Percentiles rank a stretch among this genome's conserved stretches.
phyloP scores from a whole-genome alignment of 2,329 filamentous ascomycete species.

The Venturia aucupariae region DNA sequence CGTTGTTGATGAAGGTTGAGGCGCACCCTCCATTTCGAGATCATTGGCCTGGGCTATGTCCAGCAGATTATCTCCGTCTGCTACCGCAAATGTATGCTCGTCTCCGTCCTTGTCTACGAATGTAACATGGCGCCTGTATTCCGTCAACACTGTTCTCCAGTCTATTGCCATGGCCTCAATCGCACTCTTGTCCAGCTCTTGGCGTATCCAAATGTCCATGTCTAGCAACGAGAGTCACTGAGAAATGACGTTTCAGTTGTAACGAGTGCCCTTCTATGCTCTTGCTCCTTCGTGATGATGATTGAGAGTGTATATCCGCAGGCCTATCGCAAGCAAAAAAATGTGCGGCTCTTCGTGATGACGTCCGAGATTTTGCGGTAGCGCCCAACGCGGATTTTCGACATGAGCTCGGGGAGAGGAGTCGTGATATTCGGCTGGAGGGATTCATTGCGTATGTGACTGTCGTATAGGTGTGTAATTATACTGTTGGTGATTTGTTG shows the following conservation, averaged over 20 bases:
- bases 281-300: conserved; percentile 8
- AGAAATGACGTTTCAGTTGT: conserved; percentile 46
- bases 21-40: conserved; percentile 83
- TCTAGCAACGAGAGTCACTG: conserved; percentile 46
- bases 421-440: background rate
- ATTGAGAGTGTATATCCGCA: conserved; percentile 4
- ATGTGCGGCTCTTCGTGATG: conserved; percentile 8
- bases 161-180: background rate
- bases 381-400: background rate
- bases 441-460: background rate
- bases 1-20: background rate
- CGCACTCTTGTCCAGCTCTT: conserved; percentile 85
- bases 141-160: background rate
- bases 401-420: background rate
- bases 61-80: conserved; percentile 82
- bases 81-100: conserved; percentile 67
- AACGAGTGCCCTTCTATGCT: background rate
- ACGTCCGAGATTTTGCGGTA: background rate
- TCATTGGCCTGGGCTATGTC: conserved; percentile 94
- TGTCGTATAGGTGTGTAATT: background rate
- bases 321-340: conserved; percentile 9
- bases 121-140: conserved; percentile 66
- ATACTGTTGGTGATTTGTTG: background rate
- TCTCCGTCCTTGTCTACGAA: conserved; percentile 87
- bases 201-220: conserved; percentile 80